Base-by-base conservation (phyloP, 495 filamentous ascomycete genomes). In the Xylaria curta region DNA sequence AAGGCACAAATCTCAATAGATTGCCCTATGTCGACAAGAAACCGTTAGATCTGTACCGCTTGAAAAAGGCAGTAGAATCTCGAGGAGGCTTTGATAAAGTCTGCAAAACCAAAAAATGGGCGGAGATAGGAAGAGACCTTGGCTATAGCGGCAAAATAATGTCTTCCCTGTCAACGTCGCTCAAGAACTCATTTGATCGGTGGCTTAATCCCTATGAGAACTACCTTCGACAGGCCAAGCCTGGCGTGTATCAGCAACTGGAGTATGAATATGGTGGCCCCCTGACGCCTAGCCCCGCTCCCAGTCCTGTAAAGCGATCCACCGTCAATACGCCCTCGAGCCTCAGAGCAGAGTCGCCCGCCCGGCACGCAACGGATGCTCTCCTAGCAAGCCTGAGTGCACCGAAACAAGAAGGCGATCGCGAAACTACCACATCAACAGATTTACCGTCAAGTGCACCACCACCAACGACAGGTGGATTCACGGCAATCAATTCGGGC, bases 131-230 rank as follows among this genome's bases (percentile, higher is more conserved):
- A 44, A 91, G 96, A 78, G 95, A 98, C 80, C 83, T 99, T 24
- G 96, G 96, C 66, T 99, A 99, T 82, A 98, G 96, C 78, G 96
- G 96, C 78, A 99, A 99, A 83, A 99, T 99, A 74, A 99, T 99
- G 96, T 98, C 97, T 0, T 98, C 97, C n/a, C 82, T 99, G 53
- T 99, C 96, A 13, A 99, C 96, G 1, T 98, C 97, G 26, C 88
- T 99, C 64, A 99, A 98, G 81, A 99, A 98, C 76, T 98, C 97
- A 7, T 99, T 96, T 76, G 93, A 97, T 78, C 89, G 94, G 79
- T 99, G 95, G 91, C 89, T 99, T 13, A 91, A 93, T 76, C 96
- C 96, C 0, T 99, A 98, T 78, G 96, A 99, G 82, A 94, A 98
- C 72, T 99, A 97, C 78, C 86, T 99, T 36, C 89, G 91, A 56